These are phyloP conservation scores for Bryum argenteum DNA, from an alignment of 225 moss, liverwort and hornwort species.

Conservation along the genomic window DNA sequence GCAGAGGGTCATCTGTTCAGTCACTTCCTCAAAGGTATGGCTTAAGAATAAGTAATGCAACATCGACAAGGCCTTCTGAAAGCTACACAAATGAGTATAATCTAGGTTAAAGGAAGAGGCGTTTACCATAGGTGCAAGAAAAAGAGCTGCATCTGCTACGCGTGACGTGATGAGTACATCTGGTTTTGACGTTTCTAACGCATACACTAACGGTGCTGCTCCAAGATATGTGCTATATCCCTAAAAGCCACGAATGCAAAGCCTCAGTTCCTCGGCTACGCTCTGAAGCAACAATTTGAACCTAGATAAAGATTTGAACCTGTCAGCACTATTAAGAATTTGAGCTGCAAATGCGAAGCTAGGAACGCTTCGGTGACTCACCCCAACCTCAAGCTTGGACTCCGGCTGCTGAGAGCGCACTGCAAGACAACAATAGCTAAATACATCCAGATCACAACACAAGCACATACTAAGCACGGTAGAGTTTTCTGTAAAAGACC, in stretches of 20 bases:
- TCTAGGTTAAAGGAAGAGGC: conserved; percentile 1
- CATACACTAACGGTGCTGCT: conserved; percentile 73
- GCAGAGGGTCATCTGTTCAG: conserved; percentile 17
- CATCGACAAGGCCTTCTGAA: background rate
- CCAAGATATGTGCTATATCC: conserved; percentile 87
- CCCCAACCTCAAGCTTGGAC: conserved; percentile 48
- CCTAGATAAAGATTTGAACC: background rate
- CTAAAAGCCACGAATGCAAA: conserved; percentile 35
- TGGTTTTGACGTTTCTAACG: conserved; percentile 57
- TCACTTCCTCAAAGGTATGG: conserved; percentile 16
- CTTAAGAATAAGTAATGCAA: background rate
- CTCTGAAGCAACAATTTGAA: conserved; percentile 10
- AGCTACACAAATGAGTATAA: background rate
- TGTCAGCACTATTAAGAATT: background rate
- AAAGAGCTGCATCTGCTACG: conserved; percentile 82
- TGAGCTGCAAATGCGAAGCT: background rate
- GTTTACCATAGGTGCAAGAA: conserved; percentile 82
- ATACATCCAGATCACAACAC: conserved; percentile 22
- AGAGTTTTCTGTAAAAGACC: conserved; percentile 32
- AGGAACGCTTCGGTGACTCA: conserved; percentile 32
- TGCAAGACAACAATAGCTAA: conserved; percentile 39
- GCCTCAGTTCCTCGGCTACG: conserved; percentile 1
- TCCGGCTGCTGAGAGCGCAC: conserved; percentile 31
- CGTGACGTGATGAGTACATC: conserved; percentile 77
- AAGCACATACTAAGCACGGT: background rate